A percentile compares a stretch with the other conserved stretches of the same genome.
These are phyloP conservation scores for Sarcodon sp. DNA, from an alignment of 768 basidiomycete genomes.

Conservation along the genomic window DNA sequence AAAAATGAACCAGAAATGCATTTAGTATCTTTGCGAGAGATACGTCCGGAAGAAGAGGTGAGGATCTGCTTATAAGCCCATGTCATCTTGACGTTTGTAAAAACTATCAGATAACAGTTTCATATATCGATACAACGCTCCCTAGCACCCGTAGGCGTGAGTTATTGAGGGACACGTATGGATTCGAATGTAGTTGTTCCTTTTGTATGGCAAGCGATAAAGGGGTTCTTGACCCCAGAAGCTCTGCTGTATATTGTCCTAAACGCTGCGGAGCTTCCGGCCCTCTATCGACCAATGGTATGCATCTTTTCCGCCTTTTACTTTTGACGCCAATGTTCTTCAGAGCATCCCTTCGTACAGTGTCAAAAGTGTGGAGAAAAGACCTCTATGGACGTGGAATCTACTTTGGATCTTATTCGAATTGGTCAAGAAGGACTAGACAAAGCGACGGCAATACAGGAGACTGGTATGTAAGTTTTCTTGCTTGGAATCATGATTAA, in stretches of 20 bases:
- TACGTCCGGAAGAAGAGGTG: conserved; percentile 62
- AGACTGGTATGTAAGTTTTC: conserved; percentile 28
- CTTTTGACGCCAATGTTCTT: neutral
- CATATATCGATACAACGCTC: conserved; percentile 79
- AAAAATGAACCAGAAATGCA: conserved; percentile 52
- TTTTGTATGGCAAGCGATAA: conserved; percentile 29
- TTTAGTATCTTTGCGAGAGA: conserved; percentile 56
- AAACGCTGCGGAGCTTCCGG: conserved; percentile 56
- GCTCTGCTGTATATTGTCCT: conserved; percentile 60
- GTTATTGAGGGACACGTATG: conserved; percentile 59
- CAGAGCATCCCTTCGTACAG: conserved; percentile 34
- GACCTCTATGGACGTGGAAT: conserved; percentile 25
- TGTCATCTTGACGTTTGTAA: neutral
- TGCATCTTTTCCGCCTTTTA: neutral
- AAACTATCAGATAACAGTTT: conserved; percentile 48
- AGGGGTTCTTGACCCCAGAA: conserved; percentile 34
- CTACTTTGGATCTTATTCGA: conserved; percentile 48
- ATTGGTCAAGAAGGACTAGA: conserved; percentile 65
- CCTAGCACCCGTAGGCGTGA: conserved; percentile 41
- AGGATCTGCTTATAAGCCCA: conserved; percentile 1
- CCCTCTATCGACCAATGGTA: conserved; percentile 49
- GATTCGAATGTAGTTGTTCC: conserved; percentile 60
- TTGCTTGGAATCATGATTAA: too few relatives aligned
- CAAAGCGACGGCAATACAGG: conserved; percentile 55
- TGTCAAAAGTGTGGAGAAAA: conserved; percentile 44